Conservation (phyloP, 108 stramenopile species). For the Skeletonema menzelii region DNA sequence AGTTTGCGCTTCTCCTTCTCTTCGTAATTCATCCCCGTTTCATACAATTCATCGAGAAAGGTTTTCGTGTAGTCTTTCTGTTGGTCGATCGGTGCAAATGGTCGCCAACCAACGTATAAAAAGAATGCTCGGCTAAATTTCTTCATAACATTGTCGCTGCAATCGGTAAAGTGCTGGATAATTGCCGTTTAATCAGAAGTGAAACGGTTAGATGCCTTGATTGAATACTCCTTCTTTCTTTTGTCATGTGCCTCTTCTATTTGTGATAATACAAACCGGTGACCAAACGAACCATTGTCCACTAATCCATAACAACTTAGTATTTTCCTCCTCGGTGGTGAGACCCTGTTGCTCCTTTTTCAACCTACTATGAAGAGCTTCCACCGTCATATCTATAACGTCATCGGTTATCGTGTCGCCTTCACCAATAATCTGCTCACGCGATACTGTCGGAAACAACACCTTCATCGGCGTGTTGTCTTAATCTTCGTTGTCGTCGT, state of each 20-base stretch:
- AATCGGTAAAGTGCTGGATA: not conserved
- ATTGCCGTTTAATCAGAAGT: not conserved
- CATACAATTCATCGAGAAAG: not conserved
- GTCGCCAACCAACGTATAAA: not conserved
- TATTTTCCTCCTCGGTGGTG: no score
- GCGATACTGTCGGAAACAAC: no score
- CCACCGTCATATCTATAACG: no score
- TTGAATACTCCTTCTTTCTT: not conserved
- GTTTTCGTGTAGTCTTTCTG: not conserved
- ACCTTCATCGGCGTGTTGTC: no score
- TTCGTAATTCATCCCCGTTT: no score
- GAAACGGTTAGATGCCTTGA: not conserved
- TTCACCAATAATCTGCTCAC: no score
- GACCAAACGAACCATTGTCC: not conserved
- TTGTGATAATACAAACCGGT: not conserved
- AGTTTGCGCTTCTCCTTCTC: no score
- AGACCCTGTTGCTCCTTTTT: no score
- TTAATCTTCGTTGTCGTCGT: no score
- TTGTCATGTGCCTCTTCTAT: not conserved
- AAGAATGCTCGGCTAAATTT: not conserved
- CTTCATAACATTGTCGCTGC: not conserved
- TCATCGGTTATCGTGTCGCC: no score
- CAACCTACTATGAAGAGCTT: no score
- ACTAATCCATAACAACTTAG: no score
- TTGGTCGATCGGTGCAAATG: not conserved